Conservation (phyloP, 2,329 filamentous ascomycete species). For the Neonectria neomacrospora region DNA sequence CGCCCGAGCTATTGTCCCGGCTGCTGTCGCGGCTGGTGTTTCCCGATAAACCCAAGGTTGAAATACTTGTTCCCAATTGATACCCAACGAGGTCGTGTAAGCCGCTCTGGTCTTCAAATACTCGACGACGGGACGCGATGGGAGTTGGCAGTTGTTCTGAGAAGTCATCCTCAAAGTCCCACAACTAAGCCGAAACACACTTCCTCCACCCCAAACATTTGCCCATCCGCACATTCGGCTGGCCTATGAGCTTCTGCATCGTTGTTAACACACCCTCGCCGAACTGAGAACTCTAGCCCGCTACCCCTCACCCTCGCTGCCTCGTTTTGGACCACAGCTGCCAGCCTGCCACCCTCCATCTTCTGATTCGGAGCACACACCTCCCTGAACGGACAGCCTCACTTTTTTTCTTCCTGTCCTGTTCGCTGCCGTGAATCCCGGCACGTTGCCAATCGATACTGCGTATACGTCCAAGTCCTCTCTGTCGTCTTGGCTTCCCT, state of each 20-base stretch:
- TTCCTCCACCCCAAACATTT: not conserved
- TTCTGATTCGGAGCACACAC: constrained; percentile 6
- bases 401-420: constrained; percentile 18
- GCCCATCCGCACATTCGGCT: not conserved
- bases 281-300: not conserved
- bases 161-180: not conserved
- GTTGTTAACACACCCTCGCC: constrained; percentile 15
- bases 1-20: not conserved
- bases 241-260: not conserved
- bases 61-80: constrained; percentile 22
- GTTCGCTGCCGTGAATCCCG: not conserved
- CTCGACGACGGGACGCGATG: not conserved
- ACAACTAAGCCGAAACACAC: not conserved
- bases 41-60: constrained; percentile 3
- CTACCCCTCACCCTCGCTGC: constrained; percentile 15
- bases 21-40: not conserved
- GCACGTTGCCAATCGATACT: not conserved
- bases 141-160: not conserved
- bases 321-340: constrained; percentile 16
- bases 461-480: not conserved
- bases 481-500: not conserved
- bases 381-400: constrained; percentile 15
- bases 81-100: constrained; percentile 19
- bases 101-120: constrained; percentile 10
- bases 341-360: constrained; percentile 10